Evolutionary conservation across 116 monocot genomes (phyloP).

Genomic region (Zostera marina): DNA sequence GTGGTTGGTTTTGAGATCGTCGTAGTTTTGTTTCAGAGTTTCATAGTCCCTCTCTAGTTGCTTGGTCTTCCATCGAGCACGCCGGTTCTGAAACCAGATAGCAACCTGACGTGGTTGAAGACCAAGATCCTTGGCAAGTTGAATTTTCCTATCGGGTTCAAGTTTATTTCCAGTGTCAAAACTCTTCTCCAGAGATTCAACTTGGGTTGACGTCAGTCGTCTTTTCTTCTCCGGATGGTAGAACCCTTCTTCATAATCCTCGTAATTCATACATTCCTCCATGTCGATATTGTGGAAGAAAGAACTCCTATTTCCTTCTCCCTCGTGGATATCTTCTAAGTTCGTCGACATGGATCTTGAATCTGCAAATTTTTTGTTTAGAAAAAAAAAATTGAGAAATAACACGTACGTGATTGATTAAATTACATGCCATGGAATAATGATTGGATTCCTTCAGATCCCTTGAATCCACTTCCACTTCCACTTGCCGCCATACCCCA

Average conservation of each 20-base stretch:
- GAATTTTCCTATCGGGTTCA: constrained; percentile 48
- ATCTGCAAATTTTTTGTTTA: constrained; percentile 12
- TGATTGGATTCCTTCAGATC: too few species aligned
- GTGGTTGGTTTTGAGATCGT: constrained; percentile 30
- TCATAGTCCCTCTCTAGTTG: constrained; percentile 60
- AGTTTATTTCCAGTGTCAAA: constrained; percentile 58
- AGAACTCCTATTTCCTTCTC: neutral
- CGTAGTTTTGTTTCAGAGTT: constrained; percentile 20
- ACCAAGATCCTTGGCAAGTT: constrained; percentile 40
- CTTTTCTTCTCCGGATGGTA: constrained; percentile 54
- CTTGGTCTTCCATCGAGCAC: constrained; percentile 67
- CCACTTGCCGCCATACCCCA: neutral
- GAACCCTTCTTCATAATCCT: constrained; percentile 20
- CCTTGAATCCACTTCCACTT: too few species aligned
- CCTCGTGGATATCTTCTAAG: constrained; percentile 17
- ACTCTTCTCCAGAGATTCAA: constrained; percentile 43
- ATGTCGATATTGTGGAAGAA: constrained; percentile 9
- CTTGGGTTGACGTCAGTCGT: constrained; percentile 30
- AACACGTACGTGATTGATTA: neutral
- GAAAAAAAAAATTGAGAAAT: neutral
- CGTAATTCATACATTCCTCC: constrained; percentile 23
- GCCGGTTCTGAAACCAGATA: constrained; percentile 75
- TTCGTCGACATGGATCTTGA: constrained; percentile 33
- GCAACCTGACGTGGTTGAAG: constrained; percentile 59
- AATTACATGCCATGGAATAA: neutral